Evolutionary conservation across 2,329 filamentous ascomycete species (phyloP), one percentile per base, ranked within the genome.

Genomic region (Epichloe hybrida): DNA sequence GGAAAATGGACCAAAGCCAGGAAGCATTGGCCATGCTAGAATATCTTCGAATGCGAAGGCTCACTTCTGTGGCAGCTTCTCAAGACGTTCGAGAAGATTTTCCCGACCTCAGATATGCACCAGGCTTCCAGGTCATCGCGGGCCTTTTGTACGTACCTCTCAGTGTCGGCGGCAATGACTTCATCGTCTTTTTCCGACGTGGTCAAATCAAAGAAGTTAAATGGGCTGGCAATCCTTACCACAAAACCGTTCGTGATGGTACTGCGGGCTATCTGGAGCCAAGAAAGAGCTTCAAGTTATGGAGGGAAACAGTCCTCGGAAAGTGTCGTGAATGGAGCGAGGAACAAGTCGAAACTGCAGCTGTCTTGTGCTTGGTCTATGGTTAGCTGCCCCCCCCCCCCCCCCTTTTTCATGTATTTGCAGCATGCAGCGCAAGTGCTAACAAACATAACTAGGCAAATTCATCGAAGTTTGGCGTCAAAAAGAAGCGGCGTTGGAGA

Each of bases 401-500:
- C 17, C 17, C 2, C 21, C n/a, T n/a, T 1, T 27, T 13, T 13
- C 31, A 17, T 23, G 4, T 5, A 51, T 31, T 6, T 9, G 46
- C 8, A 41, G 37, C 34, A 39, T 5, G 7, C 8, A 27, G 20
- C 5, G 12, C 21, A 5, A 11, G 21, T 49, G 53, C 54, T 58
- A 37, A 56, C 47, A 35, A 27, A 3, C 34, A 2, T 31, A 1
- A 31, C 46, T 15, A 72, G 74, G 76, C 15, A 81, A 81, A 64
- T 95, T 95, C 63, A 95, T 95, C 58, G 86, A 94, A 60, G 88
- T 95, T 1, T 95, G 89, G 89, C 76, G 88, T 51, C 87, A 95
- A 62, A 95, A 95, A 57, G 89, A 95, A 64, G 84, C 83, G 1
- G 86, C 86, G 0, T 63, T 95, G 53, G 84, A 94, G 58, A 91